Evolutionary conservation across 306 rosid genomes (phyloP).

Genomic region (Sesbania bispinosa): DNA sequence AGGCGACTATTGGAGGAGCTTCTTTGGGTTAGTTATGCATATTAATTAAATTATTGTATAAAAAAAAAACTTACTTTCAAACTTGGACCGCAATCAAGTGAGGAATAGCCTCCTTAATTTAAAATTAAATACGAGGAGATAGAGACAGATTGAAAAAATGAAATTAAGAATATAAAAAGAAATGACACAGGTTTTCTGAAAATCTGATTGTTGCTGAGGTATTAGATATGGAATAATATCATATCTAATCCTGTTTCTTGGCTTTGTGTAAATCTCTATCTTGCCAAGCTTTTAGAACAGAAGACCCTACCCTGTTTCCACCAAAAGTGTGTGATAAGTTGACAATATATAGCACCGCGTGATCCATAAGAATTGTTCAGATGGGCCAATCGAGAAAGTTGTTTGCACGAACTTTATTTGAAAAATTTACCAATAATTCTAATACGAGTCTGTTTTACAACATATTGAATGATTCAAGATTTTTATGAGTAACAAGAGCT

Average conservation of each 20-base stretch:
- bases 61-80: neutral
- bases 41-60: neutral
- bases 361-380: too few relatives aligned
- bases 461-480: too few relatives aligned
- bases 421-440: too few relatives aligned
- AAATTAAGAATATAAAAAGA: neutral
- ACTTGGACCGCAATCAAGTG: conserved; percentile 2
- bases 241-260: neutral
- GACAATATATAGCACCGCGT: too few relatives aligned
- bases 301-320: neutral
- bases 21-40: too few relatives aligned
- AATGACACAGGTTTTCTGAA: neutral
- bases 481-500: too few relatives aligned
- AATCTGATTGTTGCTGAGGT: neutral
- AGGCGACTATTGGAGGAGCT: too few relatives aligned
- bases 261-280: neutral
- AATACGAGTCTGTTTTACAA: too few relatives aligned
- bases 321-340: neutral
- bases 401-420: too few relatives aligned
- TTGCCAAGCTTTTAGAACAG: neutral
- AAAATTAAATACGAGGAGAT: neutral
- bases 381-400: too few relatives aligned
- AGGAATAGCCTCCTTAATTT: neutral
- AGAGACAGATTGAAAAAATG: too few relatives aligned
- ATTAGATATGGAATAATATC: neutral